Evolutionary conservation across 345 rosid genomes (phyloP).

Genomic region (Eucalyptus pumila): DNA sequence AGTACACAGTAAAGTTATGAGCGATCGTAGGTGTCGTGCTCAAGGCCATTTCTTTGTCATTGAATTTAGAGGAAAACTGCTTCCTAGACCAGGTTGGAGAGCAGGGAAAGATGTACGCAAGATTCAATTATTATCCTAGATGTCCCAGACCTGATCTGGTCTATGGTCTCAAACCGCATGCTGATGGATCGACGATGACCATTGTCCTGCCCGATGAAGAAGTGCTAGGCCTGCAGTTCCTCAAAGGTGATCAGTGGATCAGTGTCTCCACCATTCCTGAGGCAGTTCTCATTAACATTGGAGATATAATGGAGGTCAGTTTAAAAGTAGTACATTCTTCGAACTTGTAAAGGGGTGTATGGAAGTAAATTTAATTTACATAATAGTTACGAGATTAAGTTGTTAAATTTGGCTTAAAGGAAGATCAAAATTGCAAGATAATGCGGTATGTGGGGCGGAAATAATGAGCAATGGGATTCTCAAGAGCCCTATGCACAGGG

Average conservation of each 20-base stretch:
- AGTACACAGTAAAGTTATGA: neutral
- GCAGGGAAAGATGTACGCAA: neutral
- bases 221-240: conserved; percentile 16
- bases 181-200: neutral
- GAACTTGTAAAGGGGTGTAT: neutral
- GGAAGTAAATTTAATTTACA: neutral
- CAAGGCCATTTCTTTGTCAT: conserved; percentile 9
- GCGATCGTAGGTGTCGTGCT: neutral
- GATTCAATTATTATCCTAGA: conserved; percentile 1
- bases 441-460: neutral
- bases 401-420: neutral
- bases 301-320: conserved; percentile 15
- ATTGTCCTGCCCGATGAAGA: conserved; percentile 9
- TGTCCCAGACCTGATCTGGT: conserved; percentile 10
- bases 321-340: neutral
- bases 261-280: conserved; percentile 9
- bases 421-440: neutral
- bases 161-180: conserved; percentile 3
- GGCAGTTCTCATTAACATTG: conserved; percentile 8
- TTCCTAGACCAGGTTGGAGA: conserved; percentile 5
- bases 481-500: conserved; percentile 18
- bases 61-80: conserved; percentile 6
- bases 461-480: conserved; percentile 26
- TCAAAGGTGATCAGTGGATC: conserved; percentile 7
- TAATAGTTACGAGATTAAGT: neutral